Evolutionary conservation across 139 green algal species (phyloP).

Genomic region (Picochlorum sp.): DNA sequence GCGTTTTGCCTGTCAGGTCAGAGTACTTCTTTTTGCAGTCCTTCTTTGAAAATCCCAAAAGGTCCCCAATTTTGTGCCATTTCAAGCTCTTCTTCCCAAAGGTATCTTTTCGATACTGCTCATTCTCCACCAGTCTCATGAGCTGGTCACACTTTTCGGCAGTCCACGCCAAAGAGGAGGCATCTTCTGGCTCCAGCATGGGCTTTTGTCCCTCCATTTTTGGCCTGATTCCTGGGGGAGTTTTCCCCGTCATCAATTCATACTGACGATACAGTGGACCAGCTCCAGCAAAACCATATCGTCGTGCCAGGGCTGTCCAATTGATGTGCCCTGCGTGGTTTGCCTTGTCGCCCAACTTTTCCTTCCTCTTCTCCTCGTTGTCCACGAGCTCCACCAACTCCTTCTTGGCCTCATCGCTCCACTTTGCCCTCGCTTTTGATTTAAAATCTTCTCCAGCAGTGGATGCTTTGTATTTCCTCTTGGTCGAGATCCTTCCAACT

Average conservation of each 20-base stretch:
- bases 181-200: conserved; percentile 5
- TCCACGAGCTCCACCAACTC: conserved; percentile 26
- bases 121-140: conserved; percentile 21
- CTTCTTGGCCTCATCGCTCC: conserved; percentile 11
- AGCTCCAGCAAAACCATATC: conserved; percentile 6
- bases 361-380: conserved; percentile 13
- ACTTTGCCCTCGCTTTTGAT: conserved; percentile 1
- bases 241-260: background rate
- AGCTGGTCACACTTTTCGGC: conserved; percentile 13
- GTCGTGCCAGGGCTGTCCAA: conserved; percentile 15
- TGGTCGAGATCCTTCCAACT: background rate
- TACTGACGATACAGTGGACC: conserved; percentile 3
- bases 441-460: background rate
- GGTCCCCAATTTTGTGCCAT: conserved; percentile 16
- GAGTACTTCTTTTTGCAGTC: conserved; percentile 20
- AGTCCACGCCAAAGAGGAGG: conserved; percentile 8
- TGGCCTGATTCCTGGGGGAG: background rate
- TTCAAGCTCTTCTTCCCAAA: conserved; percentile 22
- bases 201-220: background rate
- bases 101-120: conserved; percentile 19
- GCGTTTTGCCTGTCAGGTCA: conserved; percentile 12
- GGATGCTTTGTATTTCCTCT: conserved; percentile 6
- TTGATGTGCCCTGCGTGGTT: conserved; percentile 7
- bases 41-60: conserved; percentile 14
- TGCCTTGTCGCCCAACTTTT: conserved; percentile 19